Percentiles rank a stretch among this genome's conserved stretches.
Evolutionary conservation across 78 protist genomes (phyloP).

Genomic region (Cyanophora paradoxa): DNA sequence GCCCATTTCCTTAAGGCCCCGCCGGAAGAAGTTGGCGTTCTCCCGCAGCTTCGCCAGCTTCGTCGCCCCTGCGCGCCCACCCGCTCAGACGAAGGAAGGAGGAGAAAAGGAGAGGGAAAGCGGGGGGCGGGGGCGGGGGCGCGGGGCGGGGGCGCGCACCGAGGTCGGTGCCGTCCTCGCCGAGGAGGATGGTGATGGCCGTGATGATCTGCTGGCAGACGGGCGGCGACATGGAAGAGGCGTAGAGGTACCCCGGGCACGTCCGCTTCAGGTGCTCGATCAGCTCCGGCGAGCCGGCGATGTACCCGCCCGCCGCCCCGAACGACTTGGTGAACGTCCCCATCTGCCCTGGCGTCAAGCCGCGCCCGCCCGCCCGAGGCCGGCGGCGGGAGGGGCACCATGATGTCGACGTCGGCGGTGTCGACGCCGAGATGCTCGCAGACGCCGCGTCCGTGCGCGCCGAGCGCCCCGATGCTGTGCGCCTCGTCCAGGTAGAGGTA

Average conservation of each 20-base stretch:
- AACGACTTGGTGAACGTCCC: conserved; percentile 99
- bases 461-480: conserved; percentile 96
- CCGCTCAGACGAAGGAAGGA: too few relatives aligned
- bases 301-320: conserved; percentile 92
- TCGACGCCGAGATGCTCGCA: conserved; percentile 72
- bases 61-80: too few relatives aligned
- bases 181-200: conserved; percentile 34
- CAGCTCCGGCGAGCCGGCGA: conserved; percentile 56
- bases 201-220: conserved; percentile 34
- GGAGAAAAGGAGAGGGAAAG: too few relatives aligned
- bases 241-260: conserved; percentile 49
- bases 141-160: too few relatives aligned
- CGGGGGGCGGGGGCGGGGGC: too few relatives aligned
- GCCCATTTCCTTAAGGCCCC: conserved; percentile 25
- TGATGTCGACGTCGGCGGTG: conserved; percentile 84
- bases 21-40: conserved; percentile 74
- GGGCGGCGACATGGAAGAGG: conserved; percentile 67
- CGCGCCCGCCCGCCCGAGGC: too few relatives aligned
- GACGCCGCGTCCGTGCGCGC: conserved; percentile 90
- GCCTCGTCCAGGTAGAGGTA: conserved; percentile 98
- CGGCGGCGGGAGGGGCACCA: too few relatives aligned
- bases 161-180: conserved; percentile 23
- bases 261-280: conserved; percentile 42
- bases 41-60: conserved; percentile 41
- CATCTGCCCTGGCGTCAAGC: too few relatives aligned